Base-by-base conservation (phyloP, 163 green algal species). In the Trebouxia gelatinosa region DNA sequence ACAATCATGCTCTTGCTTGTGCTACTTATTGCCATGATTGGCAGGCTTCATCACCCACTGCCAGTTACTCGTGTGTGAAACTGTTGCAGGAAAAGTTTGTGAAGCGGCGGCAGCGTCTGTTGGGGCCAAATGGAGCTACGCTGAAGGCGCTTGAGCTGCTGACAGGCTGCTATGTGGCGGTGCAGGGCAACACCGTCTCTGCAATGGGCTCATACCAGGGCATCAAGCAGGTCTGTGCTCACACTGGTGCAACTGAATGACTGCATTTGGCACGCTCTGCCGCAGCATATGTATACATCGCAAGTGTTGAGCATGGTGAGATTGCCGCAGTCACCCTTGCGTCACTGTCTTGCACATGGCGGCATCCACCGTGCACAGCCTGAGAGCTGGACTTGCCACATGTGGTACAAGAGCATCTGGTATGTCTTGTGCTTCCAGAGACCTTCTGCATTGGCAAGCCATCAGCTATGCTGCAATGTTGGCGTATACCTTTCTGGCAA, bases 131-230 rank as follows among this genome's bases (percentile, higher is more conserved):
- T 81, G 96, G 96, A 65, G 93, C 91, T 21, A 99, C 96, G 0
- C 88, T 99, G 19, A 99, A 99, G 85, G 96, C 95, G 9, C 90
- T 98, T 78, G 94, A 98, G 88, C 87, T 98, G 81, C 90, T 98
- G 28, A 98, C 95, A 23, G 87, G 87, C 1, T 98, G 95, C 86
- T 98, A 98, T 87, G 90, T 99, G 48, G 84, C 98, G 65, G 93
- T 98, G 38, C 93, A 89, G 83, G 96, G 96, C 59, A 98, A 98
- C 88, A 99, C 96, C 1, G 96, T 99, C 32, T 88, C 91, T 2
- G 90, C 86, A n/a, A 99, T 99, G 95, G 96, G 96, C 0, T 85
- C 89, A 13, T 98, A 89, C 82, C 95, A 96, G 80, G 96, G 95
- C 2, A 88, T 99, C 11, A 99, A 99, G 85, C 78, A 85, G 65